Evolutionary conservation across 176 grass and related monocot species (phyloP).

Genomic region (Oryza meyeriana): DNA sequence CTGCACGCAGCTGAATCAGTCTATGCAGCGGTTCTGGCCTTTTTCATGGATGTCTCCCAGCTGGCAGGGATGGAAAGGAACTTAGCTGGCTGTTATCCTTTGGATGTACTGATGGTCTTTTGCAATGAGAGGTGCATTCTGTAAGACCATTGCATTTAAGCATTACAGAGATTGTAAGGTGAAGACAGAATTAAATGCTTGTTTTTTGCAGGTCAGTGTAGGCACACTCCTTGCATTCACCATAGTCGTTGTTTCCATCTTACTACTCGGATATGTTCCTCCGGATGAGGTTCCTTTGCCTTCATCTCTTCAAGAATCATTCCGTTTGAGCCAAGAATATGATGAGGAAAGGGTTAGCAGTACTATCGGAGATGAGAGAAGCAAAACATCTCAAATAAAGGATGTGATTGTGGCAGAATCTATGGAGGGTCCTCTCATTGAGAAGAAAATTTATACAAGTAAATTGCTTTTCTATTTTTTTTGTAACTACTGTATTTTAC

Average conservation of each 20-base stretch:
- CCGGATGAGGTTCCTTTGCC: conserved; percentile 74
- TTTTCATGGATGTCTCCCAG: conserved; percentile 96
- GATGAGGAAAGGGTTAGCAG: conserved; percentile 35
- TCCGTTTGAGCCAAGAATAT: conserved; percentile 46
- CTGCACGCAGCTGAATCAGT: too few species aligned
- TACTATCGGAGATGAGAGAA: conserved; percentile 28
- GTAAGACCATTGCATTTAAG: conserved; percentile 5
- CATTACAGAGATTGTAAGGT: conserved; percentile 1
- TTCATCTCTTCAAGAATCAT: conserved; percentile 63
- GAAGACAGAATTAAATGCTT: background rate
- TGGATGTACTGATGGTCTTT: background rate
- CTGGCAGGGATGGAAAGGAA: conserved; percentile 96
- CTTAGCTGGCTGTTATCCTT: background rate
- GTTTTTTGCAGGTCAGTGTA: conserved; percentile 81
- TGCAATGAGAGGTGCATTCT: background rate
- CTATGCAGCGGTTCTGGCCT: conserved; percentile 64
- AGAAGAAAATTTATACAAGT: conserved; percentile 49
- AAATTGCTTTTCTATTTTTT: background rate
- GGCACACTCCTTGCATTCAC: conserved; percentile 97
- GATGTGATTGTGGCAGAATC: conserved; percentile 45
- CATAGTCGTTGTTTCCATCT: conserved; percentile 81
- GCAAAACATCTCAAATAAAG: conserved; percentile 46
- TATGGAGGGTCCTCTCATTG: conserved; percentile 50
- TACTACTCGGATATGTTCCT: conserved; percentile 98
- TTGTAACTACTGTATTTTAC: conserved; percentile 1